phyloP scores from a whole-genome alignment of 2,329 filamentous ascomycete genomes.

The Colletotrichum noveboracense region DNA sequence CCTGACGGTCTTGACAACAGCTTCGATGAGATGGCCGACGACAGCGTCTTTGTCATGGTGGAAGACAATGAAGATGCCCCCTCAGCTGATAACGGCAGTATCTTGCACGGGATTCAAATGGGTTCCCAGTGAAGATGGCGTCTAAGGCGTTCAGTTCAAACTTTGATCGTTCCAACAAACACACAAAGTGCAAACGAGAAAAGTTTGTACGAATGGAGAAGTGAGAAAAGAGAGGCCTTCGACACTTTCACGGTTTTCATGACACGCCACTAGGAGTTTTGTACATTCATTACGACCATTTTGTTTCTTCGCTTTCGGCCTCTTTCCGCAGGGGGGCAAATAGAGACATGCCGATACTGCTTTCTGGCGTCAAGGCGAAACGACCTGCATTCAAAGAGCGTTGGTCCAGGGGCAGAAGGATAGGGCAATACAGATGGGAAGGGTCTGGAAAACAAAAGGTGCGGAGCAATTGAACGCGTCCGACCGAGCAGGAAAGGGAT shows the following conservation, averaged over 20 bases:
- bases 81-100: slow-evolving; percentile 8
- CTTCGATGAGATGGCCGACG: background rate
- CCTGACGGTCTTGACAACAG: background rate
- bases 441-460: background rate
- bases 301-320: background rate
- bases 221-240: background rate
- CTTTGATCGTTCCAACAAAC: background rate
- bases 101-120: background rate
- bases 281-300: slow-evolving; percentile 9
- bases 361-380: slow-evolving; percentile 4
- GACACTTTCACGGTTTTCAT: background rate
- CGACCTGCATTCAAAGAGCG: background rate
- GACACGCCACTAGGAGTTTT: background rate
- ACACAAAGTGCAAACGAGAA: background rate
- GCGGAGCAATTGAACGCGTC: background rate
- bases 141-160: background rate
- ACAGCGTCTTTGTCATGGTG: background rate
- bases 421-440: background rate
- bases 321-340: background rate
- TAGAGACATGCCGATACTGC: background rate
- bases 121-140: background rate
- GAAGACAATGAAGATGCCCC: background rate
- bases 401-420: background rate
- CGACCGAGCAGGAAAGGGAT: background rate
- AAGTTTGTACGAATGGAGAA: background rate